Base-by-base conservation (phyloP, 2,329 filamentous ascomycete genomes). In the Nannizzia gypsea region DNA sequence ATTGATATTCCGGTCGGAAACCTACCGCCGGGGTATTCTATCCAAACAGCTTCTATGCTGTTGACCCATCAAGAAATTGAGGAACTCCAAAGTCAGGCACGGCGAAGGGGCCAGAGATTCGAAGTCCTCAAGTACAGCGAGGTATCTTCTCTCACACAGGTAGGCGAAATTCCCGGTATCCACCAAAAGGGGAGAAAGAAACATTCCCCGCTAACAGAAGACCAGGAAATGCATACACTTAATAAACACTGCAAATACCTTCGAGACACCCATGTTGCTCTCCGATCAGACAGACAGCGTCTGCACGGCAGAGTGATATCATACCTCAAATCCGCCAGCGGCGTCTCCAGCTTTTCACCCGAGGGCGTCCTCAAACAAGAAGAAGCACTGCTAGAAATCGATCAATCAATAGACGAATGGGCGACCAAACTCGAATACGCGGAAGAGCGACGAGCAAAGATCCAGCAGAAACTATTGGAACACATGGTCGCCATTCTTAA, bases 211-310 rank as follows among this genome's bases (percentile, higher is more conserved):
- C 58, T 58, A 56, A 56, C 26, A 9, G 36, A 6, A 9, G n/a
- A 52, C 46, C 57, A 86, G 82, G 88, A 91, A 74, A 83, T 90
- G 59, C 83, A 85, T 56, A 83, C 81, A 61, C 78, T 91, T n/a
- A 88, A 91, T 66, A 86, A 89, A 68, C 83, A 87, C 60, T 88
- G 85, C 59, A 86, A 90, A 65, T 90, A 90, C 67, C 82, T 91
- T 56, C 84, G 87, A 54, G 86, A 83, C 63, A 91, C 87, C 0
- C 88, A 90, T 73, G 85, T 82, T 58, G 88, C 86, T 3, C 80
- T 92, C 15, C 82, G 87, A 13, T 80, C 84, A n/a, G 87, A 87
- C 0, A 84, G 88, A 28, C 86, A 87, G 64, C 89, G 88, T 68
- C 80, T 91, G 3, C 88, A 91, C 68, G 81, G 81, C 6, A 82